Evolutionary conservation across 305 asterid genomes (phyloP).

Genomic region (Fraxinus paxiana): DNA sequence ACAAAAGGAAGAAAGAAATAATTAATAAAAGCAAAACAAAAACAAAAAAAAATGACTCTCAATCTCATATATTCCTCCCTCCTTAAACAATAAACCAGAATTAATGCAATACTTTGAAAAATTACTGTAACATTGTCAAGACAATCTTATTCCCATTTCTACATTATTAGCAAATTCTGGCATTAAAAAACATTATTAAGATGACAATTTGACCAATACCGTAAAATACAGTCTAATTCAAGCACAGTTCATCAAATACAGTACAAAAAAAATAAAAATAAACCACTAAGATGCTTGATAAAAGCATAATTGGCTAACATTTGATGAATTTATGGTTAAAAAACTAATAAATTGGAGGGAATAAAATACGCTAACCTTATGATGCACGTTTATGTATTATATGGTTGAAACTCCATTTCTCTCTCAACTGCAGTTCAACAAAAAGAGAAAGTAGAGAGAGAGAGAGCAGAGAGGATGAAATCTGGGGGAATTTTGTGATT

Average conservation of each 20-base stretch:
- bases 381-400: slow-evolving; percentile 4
- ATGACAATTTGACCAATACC: neutral
- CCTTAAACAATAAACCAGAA: neutral
- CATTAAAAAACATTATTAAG: neutral
- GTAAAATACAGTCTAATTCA: neutral
- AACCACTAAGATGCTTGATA: neutral
- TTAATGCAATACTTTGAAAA: neutral
- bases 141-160: neutral
- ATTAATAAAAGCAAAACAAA: too few species aligned
- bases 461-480: neutral
- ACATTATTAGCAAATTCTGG: neutral
- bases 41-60: neutral
- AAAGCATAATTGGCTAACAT: neutral
- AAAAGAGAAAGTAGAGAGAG: neutral
- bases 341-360: neutral
- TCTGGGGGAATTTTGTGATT: slow-evolving; percentile 8
- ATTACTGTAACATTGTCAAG: neutral
- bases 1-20: neutral
- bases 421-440: neutral
- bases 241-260: neutral
- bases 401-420: slow-evolving; percentile 19
- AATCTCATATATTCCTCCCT: neutral
- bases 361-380: slow-evolving; percentile 12
- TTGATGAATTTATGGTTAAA: neutral
- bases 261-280: neutral